Evolutionary conservation across 305 asterid genomes (phyloP).

Genomic region (Fraxinus sp.): DNA sequence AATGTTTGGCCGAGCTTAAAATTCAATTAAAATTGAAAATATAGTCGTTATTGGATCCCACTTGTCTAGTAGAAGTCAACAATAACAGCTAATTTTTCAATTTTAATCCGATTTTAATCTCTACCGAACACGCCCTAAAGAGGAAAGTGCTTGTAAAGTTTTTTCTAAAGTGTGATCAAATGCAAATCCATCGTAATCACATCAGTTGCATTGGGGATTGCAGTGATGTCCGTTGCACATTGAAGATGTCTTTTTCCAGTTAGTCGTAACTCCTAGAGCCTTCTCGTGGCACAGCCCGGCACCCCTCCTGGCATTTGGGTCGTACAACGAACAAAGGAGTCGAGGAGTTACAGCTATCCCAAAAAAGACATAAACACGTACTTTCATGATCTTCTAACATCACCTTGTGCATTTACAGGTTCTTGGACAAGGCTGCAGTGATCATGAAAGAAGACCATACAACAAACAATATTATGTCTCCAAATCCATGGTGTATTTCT

Average conservation of each 20-base stretch:
- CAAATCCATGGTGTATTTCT: slow-evolving; percentile 38
- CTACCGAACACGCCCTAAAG: neutral
- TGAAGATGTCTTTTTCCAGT: neutral
- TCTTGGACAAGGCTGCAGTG: slow-evolving; percentile 46
- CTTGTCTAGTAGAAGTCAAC: too few species aligned
- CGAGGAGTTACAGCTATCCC: neutral
- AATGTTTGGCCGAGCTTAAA: too few species aligned
- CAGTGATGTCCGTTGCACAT: neutral
- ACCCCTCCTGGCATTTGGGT: neutral
- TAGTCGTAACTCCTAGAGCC: neutral
- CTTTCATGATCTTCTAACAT: neutral
- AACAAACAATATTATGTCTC: neutral
- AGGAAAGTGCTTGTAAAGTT: neutral
- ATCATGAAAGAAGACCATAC: slow-evolving; percentile 29
- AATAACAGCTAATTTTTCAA: too few species aligned
- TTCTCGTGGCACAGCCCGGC: neutral
- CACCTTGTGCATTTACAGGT: slow-evolving; percentile 18
- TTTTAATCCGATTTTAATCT: too few species aligned
- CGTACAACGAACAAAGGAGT: neutral
- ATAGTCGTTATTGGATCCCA: too few species aligned
- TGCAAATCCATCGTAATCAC: neutral
- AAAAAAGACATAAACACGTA: neutral
- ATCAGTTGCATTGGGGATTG: neutral
- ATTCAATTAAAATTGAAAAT: too few species aligned
- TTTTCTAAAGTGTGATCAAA: neutral